Evolutionary conservation across 371 early-diverging fungal genomes (phyloP), one percentile per base, ranked within the genome.

Genomic region (Apophysomyces variabilis): DNA sequence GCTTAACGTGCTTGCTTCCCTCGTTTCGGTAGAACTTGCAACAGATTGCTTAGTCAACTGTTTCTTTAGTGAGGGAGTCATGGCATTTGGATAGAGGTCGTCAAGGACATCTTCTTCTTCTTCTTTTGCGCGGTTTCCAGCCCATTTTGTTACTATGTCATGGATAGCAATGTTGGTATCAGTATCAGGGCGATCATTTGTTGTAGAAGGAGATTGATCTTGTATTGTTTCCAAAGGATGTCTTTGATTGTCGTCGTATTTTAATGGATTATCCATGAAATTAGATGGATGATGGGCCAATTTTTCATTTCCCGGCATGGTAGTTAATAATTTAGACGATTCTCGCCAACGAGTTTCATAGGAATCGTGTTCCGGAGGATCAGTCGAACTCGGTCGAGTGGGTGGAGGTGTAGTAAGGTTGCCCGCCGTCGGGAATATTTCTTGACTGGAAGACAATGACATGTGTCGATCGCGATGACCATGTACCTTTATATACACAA

Each of bases 341-440:
- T 50, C 21, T 21, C 21, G n/a, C 18, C 21, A 50, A 50, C 11
- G 41, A 41, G 5, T 5, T 21, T 50, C 54, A 50, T 50, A 26
- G 21, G 54, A 50, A 18, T 21, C 21, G 54, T 50, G 16, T 21
- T 7, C 21, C 9, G 54, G 21, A 0, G 54, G 54, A 50, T 50
- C 54, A 26, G 54, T 50, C 54, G 54, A 50, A 50, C 54, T 21
- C 9, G 54, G 54, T 21, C 54, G 54, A 50, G 54, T 50, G 9
- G 54, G 54, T 5, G 54, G 54, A 50, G 54, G 54, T 21, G 54
- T 50, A 18, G 54, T 50, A 21, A 50, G 54, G 21, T 50, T 50
- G 16, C 54, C 54, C 9, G 54, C 21, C 21, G 54, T 50, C 54
- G 54, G 54, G 54, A 50, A 50, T 50, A 50, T 50, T 50, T 26